Evolutionary conservation across 2,329 filamentous ascomycete genomes (phyloP).

Genomic region (Nemania abortiva): DNA sequence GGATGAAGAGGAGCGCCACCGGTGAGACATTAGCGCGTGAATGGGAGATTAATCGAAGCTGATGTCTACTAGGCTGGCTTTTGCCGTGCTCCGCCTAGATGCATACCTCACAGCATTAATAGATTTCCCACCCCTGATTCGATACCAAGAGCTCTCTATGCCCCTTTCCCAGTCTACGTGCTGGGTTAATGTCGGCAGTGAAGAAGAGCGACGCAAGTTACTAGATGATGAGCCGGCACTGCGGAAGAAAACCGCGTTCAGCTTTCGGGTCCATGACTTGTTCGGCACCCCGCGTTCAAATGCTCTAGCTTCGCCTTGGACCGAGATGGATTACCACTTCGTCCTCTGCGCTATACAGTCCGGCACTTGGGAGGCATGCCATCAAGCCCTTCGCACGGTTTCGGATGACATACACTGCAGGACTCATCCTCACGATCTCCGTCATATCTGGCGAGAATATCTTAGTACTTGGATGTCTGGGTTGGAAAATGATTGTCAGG

Average conservation of each 20-base stretch:
- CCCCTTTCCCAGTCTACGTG: slow-evolving; percentile 42
- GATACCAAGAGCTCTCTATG: slow-evolving; percentile 45
- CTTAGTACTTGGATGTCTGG: slow-evolving; percentile 34
- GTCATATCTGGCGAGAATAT: slow-evolving; percentile 29
- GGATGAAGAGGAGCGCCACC: slow-evolving; percentile 39
- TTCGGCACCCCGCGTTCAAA: slow-evolving; percentile 42
- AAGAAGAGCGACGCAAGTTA: slow-evolving; percentile 39
- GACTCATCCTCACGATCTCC: slow-evolving; percentile 25
- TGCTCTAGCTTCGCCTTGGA: slow-evolving; percentile 39
- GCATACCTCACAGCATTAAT: slow-evolving; percentile 42
- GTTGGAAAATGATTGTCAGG: slow-evolving; percentile 38
- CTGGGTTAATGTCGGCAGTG: slow-evolving; percentile 38
- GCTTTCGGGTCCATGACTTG: slow-evolving; percentile 41
- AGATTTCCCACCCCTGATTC: slow-evolving; percentile 43
- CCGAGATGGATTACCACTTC: slow-evolving; percentile 46
- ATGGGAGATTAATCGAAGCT: slow-evolving; percentile 13
- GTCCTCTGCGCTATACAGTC: slow-evolving; percentile 44
- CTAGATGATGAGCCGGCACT: slow-evolving; percentile 24
- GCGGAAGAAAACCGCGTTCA: slow-evolving; percentile 33
- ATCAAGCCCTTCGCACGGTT: slow-evolving; percentile 43
- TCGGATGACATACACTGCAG: slow-evolving; percentile 43
- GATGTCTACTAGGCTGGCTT: slow-evolving; percentile 38
- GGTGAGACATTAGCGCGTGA: slow-evolving; percentile 23
- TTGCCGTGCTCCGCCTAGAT: slow-evolving; percentile 44
- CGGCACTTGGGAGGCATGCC: slow-evolving; percentile 41